phyloP scores from a whole-genome alignment of 805 yeast genomes.

The Hermanozyma aechmeae region DNA sequence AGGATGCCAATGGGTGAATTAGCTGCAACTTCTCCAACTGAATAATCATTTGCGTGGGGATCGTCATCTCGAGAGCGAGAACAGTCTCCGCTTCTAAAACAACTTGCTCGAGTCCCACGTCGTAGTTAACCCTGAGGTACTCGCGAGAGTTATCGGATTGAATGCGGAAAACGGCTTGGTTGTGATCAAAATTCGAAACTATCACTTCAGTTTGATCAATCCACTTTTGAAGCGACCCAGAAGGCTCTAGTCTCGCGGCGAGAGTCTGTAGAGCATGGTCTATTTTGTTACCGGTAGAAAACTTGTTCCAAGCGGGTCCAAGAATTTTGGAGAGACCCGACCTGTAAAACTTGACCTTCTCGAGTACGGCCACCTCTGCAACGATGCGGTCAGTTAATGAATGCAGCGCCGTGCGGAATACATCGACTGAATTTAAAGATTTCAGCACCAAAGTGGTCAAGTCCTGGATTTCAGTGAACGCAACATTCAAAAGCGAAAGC shows the following conservation, averaged over 20 bases:
- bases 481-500: conserved; percentile 19
- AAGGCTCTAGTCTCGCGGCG: conserved; percentile 36
- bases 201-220: conserved; percentile 8
- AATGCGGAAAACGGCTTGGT: neutral
- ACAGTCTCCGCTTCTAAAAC: too few relatives aligned
- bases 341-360: conserved; percentile 17
- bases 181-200: neutral
- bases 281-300: conserved; percentile 48
- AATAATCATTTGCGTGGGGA: too few relatives aligned
- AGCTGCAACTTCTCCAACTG: conserved; percentile 41
- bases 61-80: too few relatives aligned
- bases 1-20: conserved; percentile 48
- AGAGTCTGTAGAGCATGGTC: conserved; percentile 39
- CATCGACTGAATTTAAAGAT: conserved; percentile 1
- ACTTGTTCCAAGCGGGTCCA: conserved; percentile 29
- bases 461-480: conserved; percentile 16
- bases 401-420: too few relatives aligned
- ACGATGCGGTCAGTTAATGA: conserved; percentile 3
- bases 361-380: conserved; percentile 12
- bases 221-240: conserved; percentile 42
- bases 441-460: conserved; percentile 2
- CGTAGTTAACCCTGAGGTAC: too few relatives aligned
- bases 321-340: conserved; percentile 14
- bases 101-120: too few relatives aligned
- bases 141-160: too few relatives aligned